Percentiles rank a stretch among this genome's conserved stretches.
phyloP scores from a whole-genome alignment of 306 rosid species.

The Vigna reflexopilosa region DNA sequence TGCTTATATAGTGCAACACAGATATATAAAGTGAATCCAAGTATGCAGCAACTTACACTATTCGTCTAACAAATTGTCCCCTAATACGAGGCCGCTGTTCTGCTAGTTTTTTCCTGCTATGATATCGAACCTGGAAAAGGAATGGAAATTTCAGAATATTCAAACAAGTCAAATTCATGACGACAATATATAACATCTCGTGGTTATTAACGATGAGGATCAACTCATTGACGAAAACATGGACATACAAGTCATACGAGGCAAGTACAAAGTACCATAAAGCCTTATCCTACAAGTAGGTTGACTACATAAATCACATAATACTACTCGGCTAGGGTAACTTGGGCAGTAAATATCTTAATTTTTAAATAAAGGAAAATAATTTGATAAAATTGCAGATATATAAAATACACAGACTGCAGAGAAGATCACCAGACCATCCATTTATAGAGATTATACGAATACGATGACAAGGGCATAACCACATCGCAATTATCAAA shows the following conservation, averaged over 20 bases:
- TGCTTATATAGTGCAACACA: not conserved
- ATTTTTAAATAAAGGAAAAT: slow-evolving; percentile 20
- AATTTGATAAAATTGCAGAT: slow-evolving; percentile 21
- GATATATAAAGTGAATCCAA: slow-evolving; percentile 25
- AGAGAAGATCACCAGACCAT: slow-evolving; percentile 5
- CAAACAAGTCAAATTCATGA: slow-evolving; percentile 26
- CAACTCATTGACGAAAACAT: slow-evolving; percentile 14
- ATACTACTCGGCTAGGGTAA: too few relatives aligned
- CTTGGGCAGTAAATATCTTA: not conserved
- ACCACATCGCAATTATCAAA: slow-evolving; percentile 10
- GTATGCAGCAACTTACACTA: slow-evolving; percentile 44
- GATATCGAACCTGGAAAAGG: slow-evolving; percentile 67
- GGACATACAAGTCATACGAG: not conserved
- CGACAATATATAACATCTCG: not conserved
- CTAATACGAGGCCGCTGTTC: slow-evolving; percentile 77
- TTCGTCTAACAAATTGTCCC: slow-evolving; percentile 72
- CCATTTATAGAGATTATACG: slow-evolving; percentile 9
- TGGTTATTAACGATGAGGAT: slow-evolving; percentile 16
- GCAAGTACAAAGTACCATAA: not conserved
- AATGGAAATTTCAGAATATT: slow-evolving; percentile 21
- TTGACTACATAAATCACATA: too few relatives aligned
- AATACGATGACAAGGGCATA: slow-evolving; percentile 8
- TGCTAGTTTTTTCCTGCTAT: slow-evolving; percentile 72
- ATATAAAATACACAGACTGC: not conserved
- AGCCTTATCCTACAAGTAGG: too few relatives aligned